Base-by-base conservation (phyloP, 805 yeast genomes). In the Candida chauliodis region DNA sequence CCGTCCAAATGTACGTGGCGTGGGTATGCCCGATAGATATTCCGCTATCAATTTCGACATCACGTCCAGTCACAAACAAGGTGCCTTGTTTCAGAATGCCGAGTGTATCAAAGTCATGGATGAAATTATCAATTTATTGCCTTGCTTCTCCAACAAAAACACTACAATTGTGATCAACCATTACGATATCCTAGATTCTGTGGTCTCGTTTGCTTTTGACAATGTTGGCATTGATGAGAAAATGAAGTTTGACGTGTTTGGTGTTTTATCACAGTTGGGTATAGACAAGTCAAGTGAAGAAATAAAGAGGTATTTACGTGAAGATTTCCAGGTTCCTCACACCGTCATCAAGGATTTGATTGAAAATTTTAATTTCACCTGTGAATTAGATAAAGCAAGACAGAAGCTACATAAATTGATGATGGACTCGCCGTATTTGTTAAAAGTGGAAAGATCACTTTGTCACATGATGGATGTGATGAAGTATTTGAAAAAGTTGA, bases 1-100 rank as follows among this genome's bases (percentile, higher is more conserved):
- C 55, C 73, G 98, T 35, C 81, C 89, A 0, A 64, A 56, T 38
- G 37, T 58, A 10, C 69, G 75, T 26, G 82, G 86, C 14, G 34
- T 56, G 11, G 77, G 86, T 1, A 88, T 83, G 16, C 95, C 95
- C 0, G 73, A 76, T 18, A 79, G 76, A 49, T 89, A 81, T 55
- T 78, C 83, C 21, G 95, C 95, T 42, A 78, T 88, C 27, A 95
- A 84, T 51, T 90, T 91, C 59, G 98, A 93, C 59, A 81, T 89
- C 17, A 67, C 84, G 2, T 69, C 84, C 0, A 65, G 69, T n/a
- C 72, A 66, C 23, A 40, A 49, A 2, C 50, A 71, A 1, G 47
- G 61, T 1, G 76, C 75, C 31, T 56, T 74, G 8, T 73, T 75
- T 31, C 74, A 83, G 47, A 98, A 93, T 55, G 96, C 97, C 0